phyloP scores from a whole-genome alignment of 2,329 filamentous ascomycete genomes.

The Colletotrichum australisinense region DNA sequence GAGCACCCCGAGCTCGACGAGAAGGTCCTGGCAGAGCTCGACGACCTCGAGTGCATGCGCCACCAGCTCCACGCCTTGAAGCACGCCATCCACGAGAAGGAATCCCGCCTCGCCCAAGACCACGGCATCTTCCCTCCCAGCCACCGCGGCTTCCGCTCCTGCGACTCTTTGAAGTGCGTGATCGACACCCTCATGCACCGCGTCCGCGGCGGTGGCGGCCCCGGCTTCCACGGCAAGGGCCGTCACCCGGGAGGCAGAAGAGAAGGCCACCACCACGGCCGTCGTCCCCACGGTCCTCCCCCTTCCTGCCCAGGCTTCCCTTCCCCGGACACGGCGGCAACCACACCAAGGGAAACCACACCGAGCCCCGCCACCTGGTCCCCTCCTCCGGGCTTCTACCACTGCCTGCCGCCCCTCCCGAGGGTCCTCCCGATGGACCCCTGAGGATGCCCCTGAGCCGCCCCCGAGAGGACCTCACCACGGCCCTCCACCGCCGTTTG shows the following conservation, averaged over 20 bases:
- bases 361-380: conserved; percentile 25
- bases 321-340: conserved; percentile 37
- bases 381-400: conserved; percentile 43
- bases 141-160: conserved; percentile 42
- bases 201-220: conserved; percentile 50
- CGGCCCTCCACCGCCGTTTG: conserved; percentile 36
- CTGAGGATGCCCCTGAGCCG: conserved; percentile 31
- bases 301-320: conserved; percentile 38
- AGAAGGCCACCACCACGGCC: not conserved
- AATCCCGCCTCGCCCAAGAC: conserved; percentile 50
- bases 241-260: not conserved
- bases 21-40: conserved; percentile 53
- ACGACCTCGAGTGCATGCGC: conserved; percentile 56
- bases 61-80: conserved; percentile 54
- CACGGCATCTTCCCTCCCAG: conserved; percentile 42
- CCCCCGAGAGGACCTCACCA: conserved; percentile 42
- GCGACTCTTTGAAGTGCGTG: conserved; percentile 56
- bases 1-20: conserved; percentile 32
- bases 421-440: conserved; percentile 27
- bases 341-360: conserved; percentile 43
- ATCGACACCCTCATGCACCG: conserved; percentile 51
- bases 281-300: not conserved
- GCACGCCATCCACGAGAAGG: conserved; percentile 54
- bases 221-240: conserved; percentile 33
- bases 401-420: conserved; percentile 42